These are phyloP conservation scores for Opeltia flavorubescens DNA, from an alignment of 495 filamentous ascomycete species.

Conservation along the genomic window DNA sequence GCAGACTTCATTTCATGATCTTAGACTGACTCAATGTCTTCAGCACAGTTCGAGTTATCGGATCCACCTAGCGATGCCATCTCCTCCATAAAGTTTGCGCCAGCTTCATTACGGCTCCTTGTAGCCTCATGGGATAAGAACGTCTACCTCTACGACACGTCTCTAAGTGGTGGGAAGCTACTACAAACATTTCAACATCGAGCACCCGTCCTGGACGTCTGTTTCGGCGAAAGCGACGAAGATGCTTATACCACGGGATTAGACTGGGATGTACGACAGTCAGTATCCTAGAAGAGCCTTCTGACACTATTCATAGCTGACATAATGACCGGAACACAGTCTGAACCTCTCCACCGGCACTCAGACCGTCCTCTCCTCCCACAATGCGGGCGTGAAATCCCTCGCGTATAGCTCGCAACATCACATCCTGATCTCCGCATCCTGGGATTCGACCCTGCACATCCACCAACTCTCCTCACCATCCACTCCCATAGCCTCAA, in stretches of 20 bases:
- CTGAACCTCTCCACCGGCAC: slow-evolving; percentile 58
- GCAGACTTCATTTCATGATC: background rate
- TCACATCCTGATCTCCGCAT: slow-evolving; percentile 69
- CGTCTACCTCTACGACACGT: slow-evolving; percentile 76
- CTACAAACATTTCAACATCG: slow-evolving; percentile 63
- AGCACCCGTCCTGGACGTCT: slow-evolving; percentile 80
- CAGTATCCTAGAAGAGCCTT: too few relatives aligned
- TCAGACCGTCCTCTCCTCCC: slow-evolving; percentile 62
- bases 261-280: slow-evolving; percentile 75
- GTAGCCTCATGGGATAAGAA: slow-evolving; percentile 92
- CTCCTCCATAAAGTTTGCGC: slow-evolving; percentile 73
- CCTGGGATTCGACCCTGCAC: slow-evolving; percentile 86
- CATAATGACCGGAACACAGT: too few relatives aligned
- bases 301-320: too few relatives aligned
- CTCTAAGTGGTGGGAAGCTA: slow-evolving; percentile 46
- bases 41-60: slow-evolving; percentile 51
- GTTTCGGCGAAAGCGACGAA: slow-evolving; percentile 62
- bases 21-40: background rate
- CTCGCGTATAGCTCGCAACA: slow-evolving; percentile 69
- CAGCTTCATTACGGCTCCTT: slow-evolving; percentile 54
- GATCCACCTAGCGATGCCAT: slow-evolving; percentile 78
- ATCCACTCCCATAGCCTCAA: slow-evolving; percentile 34
- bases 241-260: slow-evolving; percentile 75
- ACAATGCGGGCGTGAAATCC: slow-evolving; percentile 62
- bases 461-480: slow-evolving; percentile 47